Evolutionary conservation across 1,284 basidiomycete species (phyloP), one percentile per base, ranked within the genome.

Genomic region (Rhodotorula sp.): DNA sequence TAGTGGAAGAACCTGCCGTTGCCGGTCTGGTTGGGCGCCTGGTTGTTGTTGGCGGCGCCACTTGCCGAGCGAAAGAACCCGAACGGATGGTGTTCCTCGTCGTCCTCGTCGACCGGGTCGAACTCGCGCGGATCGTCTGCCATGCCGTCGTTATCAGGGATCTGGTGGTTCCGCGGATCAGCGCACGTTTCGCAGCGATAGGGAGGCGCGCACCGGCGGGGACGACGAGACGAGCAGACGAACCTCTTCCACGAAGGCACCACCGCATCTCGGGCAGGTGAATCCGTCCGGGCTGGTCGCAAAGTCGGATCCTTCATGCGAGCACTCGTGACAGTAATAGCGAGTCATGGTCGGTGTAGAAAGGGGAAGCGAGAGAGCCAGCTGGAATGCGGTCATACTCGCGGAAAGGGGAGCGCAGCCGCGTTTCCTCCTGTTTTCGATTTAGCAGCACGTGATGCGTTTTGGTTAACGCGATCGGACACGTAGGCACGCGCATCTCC

Each of bases 101-200:
- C 58, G 39, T 54, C 63, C 5, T 29, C 73, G 34, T 70, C 71
- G 51, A 66, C 68, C n/a, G 68, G 69, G 34, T 71, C 74, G 54
- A 75, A 75, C 57, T 70, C 62, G 58, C 71, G 66, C 23, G 74
- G 74, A 47, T 75, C 71, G 52, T 75, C 74, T 23, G 21, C 39
- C 56, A 39, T 62, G 10, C 29, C 34, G 29, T 51, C 66, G 39
- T 68, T 64, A n/a, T 52, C 52, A 1, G 62, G 67, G 62, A 67
- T 64, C 62, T 64, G 56, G 21, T 1, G 4, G n/a, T 5, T 10
- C 4, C 15, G 39, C 12, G 39, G 39, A 43, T 43, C 39, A 43
- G 39, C 39, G 39, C 39, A 43, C 39, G 39, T 1, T 10, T 43
- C 2, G 39, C 12, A 14, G 39, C 39, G 39, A 43, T 43, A 43